A percentile compares a stretch with the other conserved stretches of the same genome.
Evolutionary conservation across 1,139 yeast genomes (phyloP).

Genomic region (Taphrina flavorubra): DNA sequence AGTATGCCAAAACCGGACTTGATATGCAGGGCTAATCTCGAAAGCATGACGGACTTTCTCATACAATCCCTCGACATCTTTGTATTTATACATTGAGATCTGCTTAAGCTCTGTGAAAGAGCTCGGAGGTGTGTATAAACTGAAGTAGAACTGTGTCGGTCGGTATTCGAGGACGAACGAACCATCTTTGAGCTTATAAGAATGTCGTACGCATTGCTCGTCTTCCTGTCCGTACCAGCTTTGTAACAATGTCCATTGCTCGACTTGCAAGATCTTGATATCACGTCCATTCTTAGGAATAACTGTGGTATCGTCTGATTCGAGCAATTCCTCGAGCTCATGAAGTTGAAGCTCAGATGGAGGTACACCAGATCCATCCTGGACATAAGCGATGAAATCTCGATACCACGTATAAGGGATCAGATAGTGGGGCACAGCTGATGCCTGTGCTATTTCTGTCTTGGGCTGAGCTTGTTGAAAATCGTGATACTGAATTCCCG

Average conservation of each 20-base stretch:
- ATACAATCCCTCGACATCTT: slow-evolving; percentile 38
- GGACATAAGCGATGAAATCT: slow-evolving; percentile 4
- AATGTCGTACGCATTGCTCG: slow-evolving; percentile 29
- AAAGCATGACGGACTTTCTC: slow-evolving; percentile 35
- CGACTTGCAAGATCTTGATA: slow-evolving; percentile 17
- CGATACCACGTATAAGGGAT: slow-evolving; percentile 29
- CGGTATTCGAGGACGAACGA: slow-evolving; percentile 17
- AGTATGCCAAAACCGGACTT: slow-evolving; percentile 37
- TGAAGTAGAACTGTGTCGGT: slow-evolving; percentile 35
- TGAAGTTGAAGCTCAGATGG: slow-evolving; percentile 21
- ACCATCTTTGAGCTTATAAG: slow-evolving; percentile 15
- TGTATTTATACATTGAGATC: slow-evolving; percentile 32
- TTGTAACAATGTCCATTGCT: slow-evolving; percentile 28
- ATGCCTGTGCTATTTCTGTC: slow-evolving; percentile 32
- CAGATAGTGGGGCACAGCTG: slow-evolving; percentile 32
- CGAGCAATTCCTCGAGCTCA: slow-evolving; percentile 12
- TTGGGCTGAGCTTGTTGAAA: slow-evolving; percentile 15
- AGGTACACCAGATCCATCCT: slow-evolving; percentile 9
- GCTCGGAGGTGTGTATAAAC: slow-evolving; percentile 36
- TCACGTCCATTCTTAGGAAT: slow-evolving; percentile 15
- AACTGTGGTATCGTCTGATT: slow-evolving; percentile 9
- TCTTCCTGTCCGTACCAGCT: slow-evolving; percentile 31
- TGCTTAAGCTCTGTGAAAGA: slow-evolving; percentile 29
- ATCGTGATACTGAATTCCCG: slow-evolving; percentile 27
- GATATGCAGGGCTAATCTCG: slow-evolving; percentile 10